These are phyloP conservation scores for Roridomyces roridus DNA, from an alignment of 768 basidiomycete genomes.

Conservation along the genomic window DNA sequence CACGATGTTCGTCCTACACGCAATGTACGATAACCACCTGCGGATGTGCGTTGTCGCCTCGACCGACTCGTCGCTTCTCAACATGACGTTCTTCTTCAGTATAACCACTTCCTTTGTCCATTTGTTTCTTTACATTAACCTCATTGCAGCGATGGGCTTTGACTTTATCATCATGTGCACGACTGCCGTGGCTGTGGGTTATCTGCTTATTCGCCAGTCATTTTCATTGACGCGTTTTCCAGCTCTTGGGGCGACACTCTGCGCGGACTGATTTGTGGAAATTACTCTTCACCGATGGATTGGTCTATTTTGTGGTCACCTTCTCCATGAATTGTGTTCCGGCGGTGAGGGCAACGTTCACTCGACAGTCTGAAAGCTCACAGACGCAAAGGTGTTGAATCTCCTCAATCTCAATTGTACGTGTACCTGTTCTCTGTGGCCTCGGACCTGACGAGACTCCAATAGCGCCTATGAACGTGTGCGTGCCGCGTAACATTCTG, in stretches of 20 bases:
- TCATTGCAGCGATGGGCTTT: slow-evolving; percentile 67
- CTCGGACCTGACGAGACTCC: not conserved
- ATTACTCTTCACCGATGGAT: slow-evolving; percentile 71
- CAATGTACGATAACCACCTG: slow-evolving; percentile 52
- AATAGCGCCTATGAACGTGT: slow-evolving; percentile 68
- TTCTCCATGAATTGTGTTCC: slow-evolving; percentile 72
- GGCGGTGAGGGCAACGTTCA: slow-evolving; percentile 55
- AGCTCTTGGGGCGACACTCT: slow-evolving; percentile 49
- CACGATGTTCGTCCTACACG: slow-evolving; percentile 70
- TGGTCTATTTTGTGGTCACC: slow-evolving; percentile 71
- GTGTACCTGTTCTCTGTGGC: slow-evolving; percentile 5
- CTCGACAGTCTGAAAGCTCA: too few relatives aligned
- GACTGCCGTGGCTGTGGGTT: slow-evolving; percentile 56
- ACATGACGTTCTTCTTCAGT: slow-evolving; percentile 76
- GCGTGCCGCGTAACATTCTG: slow-evolving; percentile 31
- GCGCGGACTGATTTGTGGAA: slow-evolving; percentile 68
- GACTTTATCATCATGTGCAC: slow-evolving; percentile 66
- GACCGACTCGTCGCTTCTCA: slow-evolving; percentile 63
- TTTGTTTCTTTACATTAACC: not conserved
- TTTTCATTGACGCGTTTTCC: not conserved
- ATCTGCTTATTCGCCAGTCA: not conserved
- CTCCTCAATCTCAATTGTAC: slow-evolving; percentile 65
- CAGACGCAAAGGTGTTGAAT: slow-evolving; percentile 62
- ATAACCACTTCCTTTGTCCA: not conserved
- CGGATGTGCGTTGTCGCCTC: slow-evolving; percentile 55